phyloP scores from a whole-genome alignment of 2,329 filamentous ascomycete species.

The Neospermospora avenae region DNA sequence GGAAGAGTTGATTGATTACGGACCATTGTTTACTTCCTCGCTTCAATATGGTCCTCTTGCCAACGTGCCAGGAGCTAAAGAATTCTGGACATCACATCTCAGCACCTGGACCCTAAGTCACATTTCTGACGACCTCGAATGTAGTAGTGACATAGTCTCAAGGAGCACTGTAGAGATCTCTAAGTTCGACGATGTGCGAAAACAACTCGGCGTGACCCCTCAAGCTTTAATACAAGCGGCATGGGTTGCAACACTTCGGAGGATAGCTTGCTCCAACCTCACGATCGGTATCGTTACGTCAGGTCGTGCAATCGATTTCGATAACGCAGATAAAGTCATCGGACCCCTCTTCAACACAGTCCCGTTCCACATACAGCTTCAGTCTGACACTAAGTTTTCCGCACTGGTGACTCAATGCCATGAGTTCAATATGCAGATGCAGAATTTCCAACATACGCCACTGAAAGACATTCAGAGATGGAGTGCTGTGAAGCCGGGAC shows the following conservation, averaged over 20 bases:
- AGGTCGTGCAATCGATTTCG: conserved; percentile 68
- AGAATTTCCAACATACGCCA: conserved; percentile 75
- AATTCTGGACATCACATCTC: conserved; percentile 60
- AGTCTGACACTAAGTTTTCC: conserved; percentile 50
- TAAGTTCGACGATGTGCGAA: conserved; percentile 50
- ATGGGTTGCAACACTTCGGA: conserved; percentile 64
- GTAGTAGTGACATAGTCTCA: conserved; percentile 23
- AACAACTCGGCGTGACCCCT: conserved; percentile 66
- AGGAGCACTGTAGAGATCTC: conserved; percentile 38
- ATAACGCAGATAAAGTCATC: conserved; percentile 62
- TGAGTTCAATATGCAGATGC: conserved; percentile 61
- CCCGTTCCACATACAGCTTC: conserved; percentile 58
- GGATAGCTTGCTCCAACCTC: conserved; percentile 41
- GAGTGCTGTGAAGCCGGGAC: conserved; percentile 50
- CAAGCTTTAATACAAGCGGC: conserved; percentile 74
- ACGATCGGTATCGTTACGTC: conserved; percentile 73
- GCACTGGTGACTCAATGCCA: conserved; percentile 64
- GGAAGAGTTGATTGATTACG: conserved; percentile 29
- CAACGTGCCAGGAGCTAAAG: conserved; percentile 42
- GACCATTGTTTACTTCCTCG: conserved; percentile 61
- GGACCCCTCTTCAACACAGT: conserved; percentile 91
- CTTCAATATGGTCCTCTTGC: conserved; percentile 68
- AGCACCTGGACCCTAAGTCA: conserved; percentile 21
- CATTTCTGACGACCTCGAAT: conserved; percentile 10
- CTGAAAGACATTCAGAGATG: conserved; percentile 80